Percentiles rank a stretch among this genome's conserved stretches.
phyloP scores from a whole-genome alignment of 345 rosid genomes.

The Hibiscus tridactylites region DNA sequence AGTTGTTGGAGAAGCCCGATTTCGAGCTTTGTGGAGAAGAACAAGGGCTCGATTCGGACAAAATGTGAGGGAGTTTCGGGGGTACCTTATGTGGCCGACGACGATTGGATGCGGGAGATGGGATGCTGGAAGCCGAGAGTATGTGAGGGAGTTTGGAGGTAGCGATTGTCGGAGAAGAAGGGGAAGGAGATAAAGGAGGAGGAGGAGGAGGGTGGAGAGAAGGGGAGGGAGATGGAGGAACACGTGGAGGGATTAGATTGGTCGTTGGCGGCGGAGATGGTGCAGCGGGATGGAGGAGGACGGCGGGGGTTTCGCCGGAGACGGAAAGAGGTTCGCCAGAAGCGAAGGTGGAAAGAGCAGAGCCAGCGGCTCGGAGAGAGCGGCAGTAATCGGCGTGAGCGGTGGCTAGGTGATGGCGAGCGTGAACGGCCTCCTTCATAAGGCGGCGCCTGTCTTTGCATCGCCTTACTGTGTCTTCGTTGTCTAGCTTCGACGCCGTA shows the following conservation, averaged over 20 bases:
- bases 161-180: constrained; percentile 37
- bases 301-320: constrained; percentile 80
- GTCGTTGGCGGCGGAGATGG: constrained; percentile 10
- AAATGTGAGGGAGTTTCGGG: constrained; percentile 75
- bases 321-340: constrained; percentile 69
- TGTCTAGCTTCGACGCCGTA: constrained; percentile 83
- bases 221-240: constrained; percentile 37
- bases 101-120: constrained; percentile 21
- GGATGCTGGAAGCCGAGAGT: constrained; percentile 28
- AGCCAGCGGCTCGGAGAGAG: constrained; percentile 77
- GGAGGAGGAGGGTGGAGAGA: constrained; percentile 34
- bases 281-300: constrained; percentile 45
- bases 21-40: constrained; percentile 14
- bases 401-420: constrained; percentile 79
- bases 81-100: constrained; percentile 25
- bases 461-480: constrained; percentile 83
- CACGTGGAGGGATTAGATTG: constrained; percentile 31
- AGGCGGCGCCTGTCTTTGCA: constrained; percentile 98
- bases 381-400: constrained; percentile 96
- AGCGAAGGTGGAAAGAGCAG: constrained; percentile 77
- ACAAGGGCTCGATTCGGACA: constrained; percentile 73
- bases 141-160: constrained; percentile 51
- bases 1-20: not conserved
- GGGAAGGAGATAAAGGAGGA: constrained; percentile 23
- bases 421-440: constrained; percentile 74